phyloP scores from a whole-genome alignment of 2,329 filamentous ascomycete species.

The Zymoseptoria tritici region DNA sequence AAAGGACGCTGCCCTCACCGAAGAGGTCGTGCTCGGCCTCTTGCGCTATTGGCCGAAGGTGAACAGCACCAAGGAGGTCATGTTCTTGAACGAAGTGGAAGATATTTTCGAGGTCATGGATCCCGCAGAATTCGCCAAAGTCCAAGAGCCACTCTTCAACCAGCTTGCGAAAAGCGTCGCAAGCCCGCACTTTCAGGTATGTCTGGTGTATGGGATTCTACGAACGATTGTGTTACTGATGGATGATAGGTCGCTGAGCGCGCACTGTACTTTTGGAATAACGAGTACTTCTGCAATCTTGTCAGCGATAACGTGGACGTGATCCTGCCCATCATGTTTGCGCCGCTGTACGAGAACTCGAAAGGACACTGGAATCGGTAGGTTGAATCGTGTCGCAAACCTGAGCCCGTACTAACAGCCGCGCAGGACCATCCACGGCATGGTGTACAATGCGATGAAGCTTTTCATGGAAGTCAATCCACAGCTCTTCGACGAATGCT shows the following conservation, averaged over 20 bases:
- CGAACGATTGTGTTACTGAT: slow-evolving; percentile 8
- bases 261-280: slow-evolving; percentile 99
- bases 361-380: slow-evolving; percentile 99
- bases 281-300: slow-evolving; percentile 98
- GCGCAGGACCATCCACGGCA: slow-evolving; percentile 88
- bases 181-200: slow-evolving; percentile 89
- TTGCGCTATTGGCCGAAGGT: slow-evolving; percentile 98
- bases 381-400: slow-evolving; percentile 18
- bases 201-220: background rate
- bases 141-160: slow-evolving; percentile 94
- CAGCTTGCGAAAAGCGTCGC: slow-evolving; percentile 96
- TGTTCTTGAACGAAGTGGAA: slow-evolving; percentile 98
- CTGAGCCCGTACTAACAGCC: slow-evolving; percentile 4
- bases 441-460: slow-evolving; percentile 99
- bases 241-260: slow-evolving; percentile 70
- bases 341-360: slow-evolving; percentile 94
- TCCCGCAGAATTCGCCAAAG: slow-evolving; percentile 94
- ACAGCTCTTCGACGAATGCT: slow-evolving; percentile 96
- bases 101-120: slow-evolving; percentile 99
- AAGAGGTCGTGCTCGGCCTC: slow-evolving; percentile 93
- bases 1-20: slow-evolving; percentile 92
- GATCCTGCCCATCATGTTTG: slow-evolving; percentile 98
- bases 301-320: slow-evolving; percentile 99
- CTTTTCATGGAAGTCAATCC: slow-evolving; percentile 99
- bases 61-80: slow-evolving; percentile 99